Conservation (phyloP, 192 early-diverging fungal species). For the Coemansia sp. region DNA sequence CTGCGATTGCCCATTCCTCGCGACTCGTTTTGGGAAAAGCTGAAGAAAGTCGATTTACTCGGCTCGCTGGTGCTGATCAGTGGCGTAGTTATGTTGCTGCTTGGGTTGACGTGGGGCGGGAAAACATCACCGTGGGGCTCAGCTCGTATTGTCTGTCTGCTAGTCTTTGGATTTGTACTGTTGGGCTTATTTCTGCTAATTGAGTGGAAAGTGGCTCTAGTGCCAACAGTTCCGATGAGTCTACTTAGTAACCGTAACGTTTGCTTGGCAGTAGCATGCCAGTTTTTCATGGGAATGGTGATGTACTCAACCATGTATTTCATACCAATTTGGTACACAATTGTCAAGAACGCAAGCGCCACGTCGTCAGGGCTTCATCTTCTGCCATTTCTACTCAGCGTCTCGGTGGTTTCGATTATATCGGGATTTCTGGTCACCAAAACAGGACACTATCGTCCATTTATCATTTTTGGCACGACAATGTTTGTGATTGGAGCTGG, state of each 20-base stretch:
- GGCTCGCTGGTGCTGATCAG: conserved; percentile 59
- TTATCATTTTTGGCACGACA: conserved; percentile 58
- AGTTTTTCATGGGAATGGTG: conserved; percentile 59
- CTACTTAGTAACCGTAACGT: conserved; percentile 61
- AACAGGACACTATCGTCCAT: conserved; percentile 51
- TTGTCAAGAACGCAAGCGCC: conserved; percentile 57
- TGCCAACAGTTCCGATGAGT: conserved; percentile 59
- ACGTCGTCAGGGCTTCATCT: conserved; percentile 63
- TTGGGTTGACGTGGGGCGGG: conserved; percentile 67
- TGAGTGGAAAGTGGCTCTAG: conserved; percentile 59
- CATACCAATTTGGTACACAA: conserved; percentile 63
- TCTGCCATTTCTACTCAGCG: conserved; percentile 61
- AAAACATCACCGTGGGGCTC: conserved; percentile 60
- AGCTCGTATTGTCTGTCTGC: conserved; percentile 57
- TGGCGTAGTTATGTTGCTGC: conserved; percentile 55
- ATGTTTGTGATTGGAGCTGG: conserved; percentile 57
- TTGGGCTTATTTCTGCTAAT: conserved; percentile 52
- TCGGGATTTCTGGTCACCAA: conserved; percentile 57
- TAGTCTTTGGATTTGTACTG: conserved; percentile 55
- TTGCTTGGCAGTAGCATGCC: conserved; percentile 47
- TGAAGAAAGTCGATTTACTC: conserved; percentile 62
- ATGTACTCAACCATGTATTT: conserved; percentile 64
- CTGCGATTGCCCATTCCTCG: conserved; percentile 49
- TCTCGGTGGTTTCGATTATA: conserved; percentile 58
- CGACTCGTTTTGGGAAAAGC: conserved; percentile 53